A percentile compares a stretch with the other conserved stretches of the same genome.
Evolutionary conservation across 139 green algal genomes (phyloP).

Genomic region (Parachlorella kessleri): DNA sequence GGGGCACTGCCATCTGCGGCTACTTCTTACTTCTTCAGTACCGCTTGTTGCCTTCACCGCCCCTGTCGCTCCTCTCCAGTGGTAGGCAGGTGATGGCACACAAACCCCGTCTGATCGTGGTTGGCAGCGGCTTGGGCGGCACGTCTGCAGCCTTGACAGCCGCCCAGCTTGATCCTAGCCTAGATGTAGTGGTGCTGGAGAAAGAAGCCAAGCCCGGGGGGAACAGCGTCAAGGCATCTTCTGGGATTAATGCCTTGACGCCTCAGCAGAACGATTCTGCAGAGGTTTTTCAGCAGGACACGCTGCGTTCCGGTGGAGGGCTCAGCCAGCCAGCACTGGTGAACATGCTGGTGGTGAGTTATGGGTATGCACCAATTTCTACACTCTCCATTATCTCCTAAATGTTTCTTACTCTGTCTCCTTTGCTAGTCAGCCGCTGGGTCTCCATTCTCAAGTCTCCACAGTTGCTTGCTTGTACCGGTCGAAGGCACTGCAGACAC

Average conservation of each 20-base stretch:
- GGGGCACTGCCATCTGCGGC: neutral
- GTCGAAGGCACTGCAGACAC: too few relatives aligned
- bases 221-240: conserved; percentile 74
- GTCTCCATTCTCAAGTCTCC: too few relatives aligned
- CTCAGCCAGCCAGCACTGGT: conserved; percentile 58
- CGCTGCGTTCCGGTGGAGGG: conserved; percentile 53
- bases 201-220: conserved; percentile 67
- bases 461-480: too few relatives aligned
- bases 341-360: conserved; percentile 53
- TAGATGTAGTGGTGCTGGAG: conserved; percentile 65
- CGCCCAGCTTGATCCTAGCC: neutral
- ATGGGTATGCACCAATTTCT: too few relatives aligned
- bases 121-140: conserved; percentile 66
- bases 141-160: conserved; percentile 48
- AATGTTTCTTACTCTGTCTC: too few relatives aligned
- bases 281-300: conserved; percentile 56
- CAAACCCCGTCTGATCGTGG: conserved; percentile 44
- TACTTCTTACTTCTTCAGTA: neutral
- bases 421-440: too few relatives aligned
- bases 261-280: conserved; percentile 26
- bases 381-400: too few relatives aligned
- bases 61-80: neutral
- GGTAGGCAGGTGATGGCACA: neutral
- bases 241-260: conserved; percentile 74
- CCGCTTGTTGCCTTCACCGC: neutral